A percentile compares a stretch with the other conserved stretches of the same genome.
These are phyloP conservation scores for Linnemannia exigua DNA, from an alignment of 192 early-diverging fungal genomes.

Conservation along the genomic window DNA sequence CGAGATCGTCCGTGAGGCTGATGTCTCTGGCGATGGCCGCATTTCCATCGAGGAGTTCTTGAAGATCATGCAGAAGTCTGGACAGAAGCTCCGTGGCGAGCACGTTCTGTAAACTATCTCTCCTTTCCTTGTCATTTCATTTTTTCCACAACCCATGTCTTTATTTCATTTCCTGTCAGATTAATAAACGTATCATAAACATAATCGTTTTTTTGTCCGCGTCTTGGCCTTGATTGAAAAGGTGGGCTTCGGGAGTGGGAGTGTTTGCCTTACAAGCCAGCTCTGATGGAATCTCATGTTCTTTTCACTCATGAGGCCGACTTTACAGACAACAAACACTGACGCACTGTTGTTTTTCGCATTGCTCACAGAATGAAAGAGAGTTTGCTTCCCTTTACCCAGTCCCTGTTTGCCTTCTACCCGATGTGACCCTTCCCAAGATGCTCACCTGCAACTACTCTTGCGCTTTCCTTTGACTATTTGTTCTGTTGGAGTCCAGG, in stretches of 20 bases:
- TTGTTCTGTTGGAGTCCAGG: no score
- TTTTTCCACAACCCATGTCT: not conserved
- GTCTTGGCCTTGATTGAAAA: not conserved
- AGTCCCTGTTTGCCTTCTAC: no score
- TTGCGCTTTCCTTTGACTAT: no score
- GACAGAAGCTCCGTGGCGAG: conserved; percentile 60
- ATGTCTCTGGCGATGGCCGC: conserved; percentile 88
- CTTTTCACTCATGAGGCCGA: not conserved
- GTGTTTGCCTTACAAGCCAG: no score
- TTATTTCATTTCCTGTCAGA: not conserved
- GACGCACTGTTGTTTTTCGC: no score
- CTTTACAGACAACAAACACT: no score
- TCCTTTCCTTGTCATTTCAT: not conserved
- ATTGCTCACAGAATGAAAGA: no score
- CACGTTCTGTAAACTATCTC: conserved; percentile 41
- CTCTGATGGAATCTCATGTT: no score
- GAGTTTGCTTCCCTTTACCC: no score
- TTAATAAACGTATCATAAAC: conserved; percentile 1
- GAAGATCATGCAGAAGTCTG: conserved; percentile 77
- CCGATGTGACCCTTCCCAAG: no score
- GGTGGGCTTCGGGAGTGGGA: no score
- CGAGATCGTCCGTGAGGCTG: conserved; percentile 80
- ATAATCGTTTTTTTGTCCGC: not conserved
- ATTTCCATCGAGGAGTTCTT: conserved; percentile 95
- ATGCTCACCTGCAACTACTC: no score